phyloP scores from a whole-genome alignment of 2,329 filamentous ascomycete genomes.

The Zopfia rhizophila region DNA sequence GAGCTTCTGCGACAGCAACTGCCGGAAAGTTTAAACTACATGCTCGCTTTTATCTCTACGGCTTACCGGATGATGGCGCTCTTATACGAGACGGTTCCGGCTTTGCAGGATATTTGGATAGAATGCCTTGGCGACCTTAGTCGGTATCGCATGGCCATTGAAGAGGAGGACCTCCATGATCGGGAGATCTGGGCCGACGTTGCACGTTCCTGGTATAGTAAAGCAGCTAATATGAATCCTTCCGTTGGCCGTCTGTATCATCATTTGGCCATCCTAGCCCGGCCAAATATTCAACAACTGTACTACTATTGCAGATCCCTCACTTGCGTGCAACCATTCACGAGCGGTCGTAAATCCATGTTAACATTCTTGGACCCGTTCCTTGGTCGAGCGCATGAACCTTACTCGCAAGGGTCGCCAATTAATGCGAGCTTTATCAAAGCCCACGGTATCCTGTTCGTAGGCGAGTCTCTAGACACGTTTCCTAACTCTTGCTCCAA shows the following conservation, averaged over 20 bases:
- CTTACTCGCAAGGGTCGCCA: constrained; percentile 39
- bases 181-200: constrained; percentile 82
- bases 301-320: constrained; percentile 65
- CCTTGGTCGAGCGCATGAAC: constrained; percentile 42
- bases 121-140: constrained; percentile 87
- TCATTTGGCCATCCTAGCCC: constrained; percentile 79
- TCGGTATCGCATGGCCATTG: constrained; percentile 86
- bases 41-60: constrained; percentile 86
- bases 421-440: constrained; percentile 69
- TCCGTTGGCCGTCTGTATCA: constrained; percentile 82
- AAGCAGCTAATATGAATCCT: constrained; percentile 77
- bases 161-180: constrained; percentile 77
- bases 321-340: constrained; percentile 72
- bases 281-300: constrained; percentile 71
- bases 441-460: constrained; percentile 71
- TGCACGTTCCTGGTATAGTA: constrained; percentile 81
- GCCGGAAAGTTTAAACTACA: constrained; percentile 80
- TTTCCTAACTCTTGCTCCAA: constrained; percentile 57
- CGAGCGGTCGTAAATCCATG: constrained; percentile 71
- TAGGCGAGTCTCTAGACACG: constrained; percentile 57
- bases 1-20: constrained; percentile 73
- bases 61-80: constrained; percentile 88
- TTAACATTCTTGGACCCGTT: constrained; percentile 70
- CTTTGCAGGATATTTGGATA: constrained; percentile 86
- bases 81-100: constrained; percentile 80